Conservation (phyloP, 768 basidiomycete species). For the Boletus rubescentipes region DNA sequence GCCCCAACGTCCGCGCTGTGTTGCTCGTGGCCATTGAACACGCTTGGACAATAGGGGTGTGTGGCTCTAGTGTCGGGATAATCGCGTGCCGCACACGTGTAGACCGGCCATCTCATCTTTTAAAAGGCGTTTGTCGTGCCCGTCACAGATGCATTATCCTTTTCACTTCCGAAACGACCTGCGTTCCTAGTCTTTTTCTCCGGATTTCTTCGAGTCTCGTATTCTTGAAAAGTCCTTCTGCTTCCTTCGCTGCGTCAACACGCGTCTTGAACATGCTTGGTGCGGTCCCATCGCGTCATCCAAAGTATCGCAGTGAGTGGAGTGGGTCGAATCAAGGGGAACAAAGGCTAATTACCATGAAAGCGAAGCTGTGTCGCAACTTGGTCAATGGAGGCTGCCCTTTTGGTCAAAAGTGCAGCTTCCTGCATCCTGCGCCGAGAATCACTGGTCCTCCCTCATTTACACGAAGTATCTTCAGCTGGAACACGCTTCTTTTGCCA, state of each 20-base stretch:
- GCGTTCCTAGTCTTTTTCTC: background rate
- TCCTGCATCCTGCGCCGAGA: constrained; percentile 32
- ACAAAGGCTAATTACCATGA: constrained; percentile 3
- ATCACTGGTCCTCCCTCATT: constrained; percentile 15
- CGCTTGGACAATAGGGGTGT: constrained; percentile 13
- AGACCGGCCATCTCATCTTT: constrained; percentile 28
- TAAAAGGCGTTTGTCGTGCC: constrained; percentile 27
- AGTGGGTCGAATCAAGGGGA: background rate
- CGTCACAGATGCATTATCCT: constrained; percentile 24
- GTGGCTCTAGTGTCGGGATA: constrained; percentile 22
- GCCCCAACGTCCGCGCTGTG: background rate
- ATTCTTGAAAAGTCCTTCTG: background rate
- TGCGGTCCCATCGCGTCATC: constrained; percentile 14
- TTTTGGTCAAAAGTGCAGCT: constrained; percentile 39
- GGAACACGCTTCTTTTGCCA: constrained; percentile 19
- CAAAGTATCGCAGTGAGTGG: constrained; percentile 34
- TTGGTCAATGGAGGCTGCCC: constrained; percentile 36
- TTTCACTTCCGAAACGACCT: constrained; percentile 2
- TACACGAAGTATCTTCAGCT: constrained; percentile 14
- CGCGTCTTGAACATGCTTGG: constrained; percentile 10
- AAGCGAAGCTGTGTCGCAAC: constrained; percentile 40
- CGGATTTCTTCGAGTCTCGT: background rate
- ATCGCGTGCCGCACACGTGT: constrained; percentile 35
- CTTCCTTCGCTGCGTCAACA: background rate
- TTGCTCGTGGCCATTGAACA: constrained; percentile 2